Evolutionary conservation across 2,329 filamentous ascomycete species (phyloP).

Genomic region (Ceratocystis ficicola): DNA sequence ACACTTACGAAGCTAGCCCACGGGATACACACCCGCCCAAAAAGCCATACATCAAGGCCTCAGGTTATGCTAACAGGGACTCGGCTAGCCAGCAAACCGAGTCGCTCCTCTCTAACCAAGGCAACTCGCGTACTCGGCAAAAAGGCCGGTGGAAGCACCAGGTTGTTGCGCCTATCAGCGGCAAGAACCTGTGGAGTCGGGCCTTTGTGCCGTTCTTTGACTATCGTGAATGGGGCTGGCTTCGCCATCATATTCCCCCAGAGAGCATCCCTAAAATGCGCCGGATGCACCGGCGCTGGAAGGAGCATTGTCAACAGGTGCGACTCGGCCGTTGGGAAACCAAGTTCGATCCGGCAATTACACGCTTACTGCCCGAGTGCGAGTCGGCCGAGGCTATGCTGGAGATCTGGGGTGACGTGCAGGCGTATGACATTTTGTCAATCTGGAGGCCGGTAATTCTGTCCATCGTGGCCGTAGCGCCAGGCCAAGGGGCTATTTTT

Average conservation of each 20-base stretch:
- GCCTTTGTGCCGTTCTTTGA: conserved; percentile 21
- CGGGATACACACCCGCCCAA: not conserved
- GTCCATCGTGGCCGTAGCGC: conserved; percentile 14
- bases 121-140: not conserved
- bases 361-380: not conserved
- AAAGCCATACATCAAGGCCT: conserved; percentile 3
- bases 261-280: conserved; percentile 5
- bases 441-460: conserved; percentile 15
- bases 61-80: not conserved
- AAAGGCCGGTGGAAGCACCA: conserved; percentile 13
- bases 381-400: conserved; percentile 27
- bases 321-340: not conserved
- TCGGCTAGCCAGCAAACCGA: not conserved
- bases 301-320: conserved; percentile 19
- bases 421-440: not conserved
- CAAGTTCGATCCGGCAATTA: conserved; percentile 3
- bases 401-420: conserved; percentile 27
- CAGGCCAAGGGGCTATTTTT: conserved; percentile 16
- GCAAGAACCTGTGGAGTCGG: not conserved
- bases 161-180: conserved; percentile 12
- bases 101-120: conserved; percentile 3
- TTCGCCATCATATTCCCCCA: conserved; percentile 19
- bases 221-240: conserved; percentile 22
- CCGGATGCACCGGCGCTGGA: conserved; percentile 22
- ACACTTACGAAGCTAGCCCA: conserved; percentile 8